These are phyloP conservation scores for Articulospora tetracladia DNA, from an alignment of 495 filamentous ascomycete genomes.

Conservation along the genomic window DNA sequence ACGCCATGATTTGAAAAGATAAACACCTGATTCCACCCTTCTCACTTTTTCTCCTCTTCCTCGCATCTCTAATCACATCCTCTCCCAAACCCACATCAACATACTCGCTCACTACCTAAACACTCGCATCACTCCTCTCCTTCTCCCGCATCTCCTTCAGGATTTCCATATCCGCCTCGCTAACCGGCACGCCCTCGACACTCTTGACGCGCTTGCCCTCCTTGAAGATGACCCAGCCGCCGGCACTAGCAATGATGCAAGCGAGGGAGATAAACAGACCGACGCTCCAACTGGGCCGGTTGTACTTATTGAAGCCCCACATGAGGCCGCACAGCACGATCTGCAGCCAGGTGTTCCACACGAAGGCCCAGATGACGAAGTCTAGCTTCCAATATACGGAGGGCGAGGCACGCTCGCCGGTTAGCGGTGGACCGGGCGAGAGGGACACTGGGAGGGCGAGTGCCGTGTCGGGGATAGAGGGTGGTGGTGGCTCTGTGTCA, in stretches of 20 bases:
- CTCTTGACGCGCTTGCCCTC: constrained; percentile 64
- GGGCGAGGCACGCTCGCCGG: constrained; percentile 58
- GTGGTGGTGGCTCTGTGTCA: constrained; percentile 35
- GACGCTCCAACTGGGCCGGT: constrained; percentile 69
- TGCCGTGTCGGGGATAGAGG: constrained; percentile 27
- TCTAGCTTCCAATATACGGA: constrained; percentile 73
- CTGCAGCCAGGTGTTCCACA: constrained; percentile 75
- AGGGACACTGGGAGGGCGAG: constrained; percentile 54
- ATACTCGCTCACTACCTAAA: background rate
- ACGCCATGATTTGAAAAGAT: too few relatives aligned
- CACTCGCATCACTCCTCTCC: constrained; percentile 5
- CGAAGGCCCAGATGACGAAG: constrained; percentile 70
- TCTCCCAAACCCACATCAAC: background rate
- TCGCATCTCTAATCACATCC: too few relatives aligned
- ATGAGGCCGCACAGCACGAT: constrained; percentile 66
- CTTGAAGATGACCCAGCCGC: constrained; percentile 61
- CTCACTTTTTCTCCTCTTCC: too few relatives aligned
- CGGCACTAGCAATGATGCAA: constrained; percentile 60
- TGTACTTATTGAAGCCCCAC: constrained; percentile 71
- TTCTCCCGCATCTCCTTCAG: constrained; percentile 26
- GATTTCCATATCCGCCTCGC: constrained; percentile 40
- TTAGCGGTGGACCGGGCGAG: constrained; percentile 53
- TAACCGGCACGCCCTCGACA: constrained; percentile 58
- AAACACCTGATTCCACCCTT: too few relatives aligned
- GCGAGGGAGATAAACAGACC: constrained; percentile 69